Evolutionary conservation across 805 yeast genomes (phyloP).

Genomic region (Ogataea paraovalis): DNA sequence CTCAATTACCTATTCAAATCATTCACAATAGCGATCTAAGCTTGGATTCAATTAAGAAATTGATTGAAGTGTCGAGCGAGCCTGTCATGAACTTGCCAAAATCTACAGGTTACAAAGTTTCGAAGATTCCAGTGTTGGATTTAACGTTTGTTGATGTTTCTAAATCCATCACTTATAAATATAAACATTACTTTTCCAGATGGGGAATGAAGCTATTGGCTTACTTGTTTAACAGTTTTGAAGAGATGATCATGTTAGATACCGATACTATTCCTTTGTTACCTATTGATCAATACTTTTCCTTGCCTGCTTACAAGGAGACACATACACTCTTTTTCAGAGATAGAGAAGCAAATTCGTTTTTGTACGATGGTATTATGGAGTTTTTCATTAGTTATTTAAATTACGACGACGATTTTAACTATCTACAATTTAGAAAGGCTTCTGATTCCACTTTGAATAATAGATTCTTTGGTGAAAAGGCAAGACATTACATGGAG

Average conservation of each 20-base stretch:
- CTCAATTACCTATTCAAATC: slow-evolving; percentile 46
- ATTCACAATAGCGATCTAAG: slow-evolving; percentile 41
- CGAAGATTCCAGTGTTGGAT: slow-evolving; percentile 24
- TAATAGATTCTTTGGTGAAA: slow-evolving; percentile 40
- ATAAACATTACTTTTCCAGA: slow-evolving; percentile 22
- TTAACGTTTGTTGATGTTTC: slow-evolving; percentile 33
- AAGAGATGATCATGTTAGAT: slow-evolving; percentile 51
- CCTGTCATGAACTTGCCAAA: slow-evolving; percentile 27
- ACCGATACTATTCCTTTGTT: slow-evolving; percentile 45
- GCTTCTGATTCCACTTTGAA: slow-evolving; percentile 33
- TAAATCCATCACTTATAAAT: slow-evolving; percentile 22
- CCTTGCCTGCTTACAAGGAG: slow-evolving; percentile 32
- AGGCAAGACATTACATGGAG: slow-evolving; percentile 44
- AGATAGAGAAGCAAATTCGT: slow-evolving; percentile 41
- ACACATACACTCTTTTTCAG: slow-evolving; percentile 44
- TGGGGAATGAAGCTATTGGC: slow-evolving; percentile 51
- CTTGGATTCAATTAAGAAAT: slow-evolving; percentile 28
- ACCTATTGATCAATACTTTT: slow-evolving; percentile 35
- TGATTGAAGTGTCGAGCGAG: slow-evolving; percentile 35
- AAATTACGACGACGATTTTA: slow-evolving; percentile 41
- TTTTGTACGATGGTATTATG: slow-evolving; percentile 37
- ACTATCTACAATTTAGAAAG: slow-evolving; percentile 34
- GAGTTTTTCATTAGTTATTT: slow-evolving; percentile 43
- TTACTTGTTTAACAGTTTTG: slow-evolving; percentile 52
- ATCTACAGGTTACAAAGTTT: slow-evolving; percentile 16